These are phyloP conservation scores for Neltuma alba DNA, from an alignment of 306 rosid species.

Conservation along the genomic window DNA sequence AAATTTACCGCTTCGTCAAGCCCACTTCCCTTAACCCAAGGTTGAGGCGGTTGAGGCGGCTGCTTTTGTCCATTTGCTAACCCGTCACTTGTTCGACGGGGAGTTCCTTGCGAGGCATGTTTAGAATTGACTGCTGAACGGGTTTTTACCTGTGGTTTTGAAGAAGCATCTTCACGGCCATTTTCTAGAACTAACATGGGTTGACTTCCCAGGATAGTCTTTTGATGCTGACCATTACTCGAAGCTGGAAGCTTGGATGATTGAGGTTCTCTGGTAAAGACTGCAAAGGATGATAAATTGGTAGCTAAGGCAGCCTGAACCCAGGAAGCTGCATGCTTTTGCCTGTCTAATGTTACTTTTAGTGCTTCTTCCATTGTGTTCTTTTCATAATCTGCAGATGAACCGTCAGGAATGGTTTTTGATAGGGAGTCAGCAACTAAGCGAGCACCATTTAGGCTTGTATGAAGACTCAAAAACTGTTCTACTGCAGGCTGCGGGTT, in stretches of 20 bases:
- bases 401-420: constrained; percentile 51
- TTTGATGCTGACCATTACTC: constrained; percentile 61
- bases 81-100: constrained; percentile 61
- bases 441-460: constrained; percentile 58
- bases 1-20: constrained; percentile 67
- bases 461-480: constrained; percentile 76
- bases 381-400: constrained; percentile 65
- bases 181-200: constrained; percentile 70
- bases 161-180: constrained; percentile 40
- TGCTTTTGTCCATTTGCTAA: constrained; percentile 55
- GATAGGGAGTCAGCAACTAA: constrained; percentile 65
- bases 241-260: constrained; percentile 47
- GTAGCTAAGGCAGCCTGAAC: constrained; percentile 86
- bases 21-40: constrained; percentile 78
- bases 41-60: constrained; percentile 58
- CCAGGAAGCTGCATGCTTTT: constrained; percentile 77
- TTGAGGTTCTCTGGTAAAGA: constrained; percentile 57
- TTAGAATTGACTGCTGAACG: constrained; percentile 54
- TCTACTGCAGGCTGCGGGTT: constrained; percentile 82
- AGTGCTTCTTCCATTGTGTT: constrained; percentile 61
- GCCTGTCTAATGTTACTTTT: constrained; percentile 60
- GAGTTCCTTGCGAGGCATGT: constrained; percentile 52
- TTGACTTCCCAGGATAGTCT: constrained; percentile 53
- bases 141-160: constrained; percentile 59
- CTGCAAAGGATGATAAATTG: constrained; percentile 74